Evolutionary conservation across 2,329 filamentous ascomycete genomes (phyloP), one percentile per base, ranked within the genome.

Genomic region (Thielaviopsis musarum): DNA sequence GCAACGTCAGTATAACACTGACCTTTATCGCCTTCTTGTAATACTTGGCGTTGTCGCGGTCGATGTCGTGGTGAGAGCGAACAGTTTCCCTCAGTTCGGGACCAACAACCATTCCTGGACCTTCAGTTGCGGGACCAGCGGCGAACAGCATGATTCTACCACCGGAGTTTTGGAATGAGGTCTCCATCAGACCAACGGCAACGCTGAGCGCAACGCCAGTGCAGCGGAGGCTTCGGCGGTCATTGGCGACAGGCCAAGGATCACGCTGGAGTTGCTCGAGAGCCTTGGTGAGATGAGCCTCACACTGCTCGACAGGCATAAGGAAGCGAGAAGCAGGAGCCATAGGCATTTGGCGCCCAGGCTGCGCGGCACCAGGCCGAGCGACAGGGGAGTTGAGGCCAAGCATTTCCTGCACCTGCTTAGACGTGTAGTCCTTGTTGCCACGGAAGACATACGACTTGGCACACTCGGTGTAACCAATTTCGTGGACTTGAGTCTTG

Each of bases 371-470:
- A 10, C 57, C 83, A 24, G 90, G 89, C 64, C 93, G 83, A 64
- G 89, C 71, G 41, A 83, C 82, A 24, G 87, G 77, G 21, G 85
- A 80, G 54, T 84, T 77, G 59, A 96, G 78, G 28, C 91, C 93
- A 56, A 98, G 84, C 93, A 98, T 98, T 69, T 98, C 93, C 72
- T 97, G 91, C n/a, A 98, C 90, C 70, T 97, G 91, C 75, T 97
- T 97, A 58, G 91, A 88, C n/a, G 84, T 80, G 71, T 98, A 98
- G 68, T 98, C 93, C 76, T 97, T 98, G 77, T 84, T 96, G 48
- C 93, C 93, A 60, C 91, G 83, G 79, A 98, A 98, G 51, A 98
- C 93, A 68, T 96, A 98, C 5, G 91, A 96, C 74, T 97, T 98
- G 64, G 93, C 89, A 72, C 93, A 98, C 73, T 97, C 93, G 59